Base-by-base conservation (phyloP, 306 rosid species). In the Lithocarpus polystachyus region DNA sequence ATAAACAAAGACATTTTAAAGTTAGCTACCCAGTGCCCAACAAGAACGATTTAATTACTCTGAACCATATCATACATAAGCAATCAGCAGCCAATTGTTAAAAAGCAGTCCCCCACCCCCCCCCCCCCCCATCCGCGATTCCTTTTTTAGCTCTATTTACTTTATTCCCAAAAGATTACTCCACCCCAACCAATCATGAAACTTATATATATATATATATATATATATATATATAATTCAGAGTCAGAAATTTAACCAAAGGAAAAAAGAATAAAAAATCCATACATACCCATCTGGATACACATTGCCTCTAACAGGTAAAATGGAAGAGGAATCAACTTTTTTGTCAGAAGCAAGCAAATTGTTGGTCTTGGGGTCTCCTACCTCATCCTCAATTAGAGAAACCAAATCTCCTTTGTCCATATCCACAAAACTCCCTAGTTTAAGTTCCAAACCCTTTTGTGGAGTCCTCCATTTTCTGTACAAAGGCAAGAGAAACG, bases 281-380 rank as follows among this genome's bases (percentile, higher is more conserved):
- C 5, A 70, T 13, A 33, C 87, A 70, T 84, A 90, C 97, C 97
- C 97, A 78, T 92, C 94, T 72, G 97, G 97, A 85, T 72, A 82
- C 60, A 92, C 81, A 59, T 89, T 88, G 76, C 97, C 97, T 79
- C 84, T 83, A 65, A 92, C 82, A 8, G 96, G 97, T 8, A 92
- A 85, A 77, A 90, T 82, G 7, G 95, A 28, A 28, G 97, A 82
- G 2, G 90, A 78, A 43, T 78, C 90, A 75, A 75, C 83, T 20
- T 81, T 77, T 3, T 71, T 65, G 45, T 56, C 33, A 22, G 88
- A 83, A 82, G 87, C 84, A 62, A 74, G 69, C 77, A 82, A 53
- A 35, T 77, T 85, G 74, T 67, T 76, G 17, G 73, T 59, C 54
- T 29, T 77, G 17, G 37, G 4, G 22, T 62, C 62, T 77, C 60